Evolutionary conservation across 1,284 basidiomycete species (phyloP).

Genomic region (Leccinum angustisporum): DNA sequence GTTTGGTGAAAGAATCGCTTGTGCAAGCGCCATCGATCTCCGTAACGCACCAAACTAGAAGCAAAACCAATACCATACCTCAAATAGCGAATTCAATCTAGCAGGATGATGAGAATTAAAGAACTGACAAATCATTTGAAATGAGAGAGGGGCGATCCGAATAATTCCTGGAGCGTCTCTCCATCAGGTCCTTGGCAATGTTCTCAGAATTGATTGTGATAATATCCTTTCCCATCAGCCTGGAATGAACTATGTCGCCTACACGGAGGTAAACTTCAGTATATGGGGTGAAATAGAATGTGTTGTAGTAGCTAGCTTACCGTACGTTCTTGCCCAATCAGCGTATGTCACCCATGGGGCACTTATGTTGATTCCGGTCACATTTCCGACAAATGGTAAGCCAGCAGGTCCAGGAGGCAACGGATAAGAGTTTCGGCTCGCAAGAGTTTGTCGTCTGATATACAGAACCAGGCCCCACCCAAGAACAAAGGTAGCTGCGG

Average conservation of each 20-base stretch:
- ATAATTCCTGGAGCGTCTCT: slow-evolving; percentile 9
- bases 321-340: not conserved
- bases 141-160: not conserved
- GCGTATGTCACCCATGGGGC: not conserved
- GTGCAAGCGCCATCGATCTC: not conserved
- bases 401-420: not conserved
- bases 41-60: not conserved
- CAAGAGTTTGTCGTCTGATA: not conserved
- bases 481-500: not conserved
- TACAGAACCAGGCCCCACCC: not conserved
- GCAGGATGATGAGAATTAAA: too few relatives aligned
- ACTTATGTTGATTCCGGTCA: not conserved
- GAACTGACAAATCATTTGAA: not conserved
- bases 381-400: not conserved
- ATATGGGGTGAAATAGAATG: not conserved
- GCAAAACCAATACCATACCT: slow-evolving; percentile 9
- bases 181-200: slow-evolving; percentile 17
- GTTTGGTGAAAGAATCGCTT: slow-evolving; percentile 1
- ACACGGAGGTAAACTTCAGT: not conserved
- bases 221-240: slow-evolving; percentile 16
- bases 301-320: not conserved
- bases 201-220: slow-evolving; percentile 24
- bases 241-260: slow-evolving; percentile 19
- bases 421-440: not conserved
- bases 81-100: not conserved